A percentile compares a stretch with the other conserved stretches of the same genome.
Evolutionary conservation across 306 rosid genomes (phyloP).

Genomic region (Cucurbita ficifolia): DNA sequence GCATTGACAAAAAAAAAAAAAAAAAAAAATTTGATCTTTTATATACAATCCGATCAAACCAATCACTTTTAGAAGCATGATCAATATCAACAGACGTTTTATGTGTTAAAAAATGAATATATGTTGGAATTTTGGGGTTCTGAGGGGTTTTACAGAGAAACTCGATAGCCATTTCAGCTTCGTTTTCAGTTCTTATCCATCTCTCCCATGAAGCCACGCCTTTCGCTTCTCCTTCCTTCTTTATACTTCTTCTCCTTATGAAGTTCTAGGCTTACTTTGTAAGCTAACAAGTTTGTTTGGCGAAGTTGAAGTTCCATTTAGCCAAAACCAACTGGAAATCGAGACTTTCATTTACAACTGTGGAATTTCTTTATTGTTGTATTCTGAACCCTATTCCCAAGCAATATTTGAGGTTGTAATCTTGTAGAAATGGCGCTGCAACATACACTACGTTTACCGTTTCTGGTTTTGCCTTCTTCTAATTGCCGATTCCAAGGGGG

Average conservation of each 20-base stretch:
- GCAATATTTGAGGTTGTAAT: background rate
- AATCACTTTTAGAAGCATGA: no score
- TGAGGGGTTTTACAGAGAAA: background rate
- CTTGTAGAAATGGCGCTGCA: constrained; percentile 33
- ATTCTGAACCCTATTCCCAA: background rate
- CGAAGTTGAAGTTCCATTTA: no score
- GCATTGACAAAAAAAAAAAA: no score
- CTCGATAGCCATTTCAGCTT: background rate
- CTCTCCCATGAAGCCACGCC: background rate
- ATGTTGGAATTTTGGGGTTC: no score
- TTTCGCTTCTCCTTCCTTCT: background rate
- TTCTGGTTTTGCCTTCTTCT: constrained; percentile 13
- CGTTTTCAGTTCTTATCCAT: background rate
- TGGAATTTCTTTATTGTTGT: background rate
- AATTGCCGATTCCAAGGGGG: constrained; percentile 8
- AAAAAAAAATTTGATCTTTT: no score
- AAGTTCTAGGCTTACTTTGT: background rate
- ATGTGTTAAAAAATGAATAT: no score
- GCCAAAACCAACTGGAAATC: background rate
- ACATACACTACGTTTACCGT: constrained; percentile 13
- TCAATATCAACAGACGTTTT: no score
- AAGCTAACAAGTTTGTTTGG: background rate
- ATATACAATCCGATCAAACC: no score
- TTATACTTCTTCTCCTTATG: background rate
- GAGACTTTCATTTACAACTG: no score